Base-by-base conservation (phyloP, 106 monocot species). In the Alisma plantagoaquatica region DNA sequence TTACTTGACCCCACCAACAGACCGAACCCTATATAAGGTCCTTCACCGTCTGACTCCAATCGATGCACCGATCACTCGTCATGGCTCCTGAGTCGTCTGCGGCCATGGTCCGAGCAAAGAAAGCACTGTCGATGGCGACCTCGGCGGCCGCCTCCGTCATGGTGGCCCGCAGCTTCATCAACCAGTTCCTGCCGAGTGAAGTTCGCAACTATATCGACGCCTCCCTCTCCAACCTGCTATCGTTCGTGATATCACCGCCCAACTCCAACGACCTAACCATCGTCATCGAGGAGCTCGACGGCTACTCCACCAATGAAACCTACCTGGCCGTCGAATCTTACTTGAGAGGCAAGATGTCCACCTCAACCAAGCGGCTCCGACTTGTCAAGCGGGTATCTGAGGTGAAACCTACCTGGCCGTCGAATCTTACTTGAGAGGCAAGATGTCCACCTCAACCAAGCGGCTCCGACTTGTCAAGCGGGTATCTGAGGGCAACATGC, bases 111-210 rank as follows among this genome's bases (percentile, higher is more conserved):
- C n/a, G n/a, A n/a, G n/a, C n/a, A n/a, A 56, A 56, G 19, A 11
- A 9, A 4, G 3, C 41, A 6, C 31, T 58, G 24, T 42, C 57
- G 4, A 58, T 26, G 7, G 60, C 60, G 2, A 43, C 57, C 10
- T 58, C 57, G 14, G 24, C 43, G 7, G 57, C 57, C 11, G 57
- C 57, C 23, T 42, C 57, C 27, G 57, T 43, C 15, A 31, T 60
- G 46, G 22, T 60, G 20, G 18, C 48, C 17, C 60, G 29, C 45
- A 60, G 46, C 45, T 10, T 60, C 30, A 11, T 24, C 43, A 49
- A 63, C 32, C 61, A 74, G 14, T 56, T 51, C 57, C 61, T 69
- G 27, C 69, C 75, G 12, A 6, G 41, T 31, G 49, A 63, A 8
- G 1, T 64, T 18, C 69, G 33, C 3, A 48, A 24, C 63, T 46